phyloP scores from a whole-genome alignment of 1,284 basidiomycete species.

The Cutaneotrichosporon sp. region DNA sequence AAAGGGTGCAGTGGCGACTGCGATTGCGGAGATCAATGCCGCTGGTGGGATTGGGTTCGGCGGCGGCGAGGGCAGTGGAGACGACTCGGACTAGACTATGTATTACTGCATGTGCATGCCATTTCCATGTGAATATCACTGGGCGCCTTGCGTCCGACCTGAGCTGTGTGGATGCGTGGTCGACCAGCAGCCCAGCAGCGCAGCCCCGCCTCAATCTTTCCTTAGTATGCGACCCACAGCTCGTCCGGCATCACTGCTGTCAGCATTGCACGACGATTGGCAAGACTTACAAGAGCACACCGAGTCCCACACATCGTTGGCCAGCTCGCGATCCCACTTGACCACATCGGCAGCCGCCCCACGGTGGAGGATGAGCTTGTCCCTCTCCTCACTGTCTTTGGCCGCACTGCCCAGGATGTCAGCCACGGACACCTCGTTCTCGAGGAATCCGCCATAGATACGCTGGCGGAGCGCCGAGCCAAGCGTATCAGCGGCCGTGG shows the following conservation, averaged over 20 bases:
- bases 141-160: no score
- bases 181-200: no score
- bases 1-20: constrained; percentile 36
- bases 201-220: no score
- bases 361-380: constrained; percentile 1
- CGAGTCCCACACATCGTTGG: neutral
- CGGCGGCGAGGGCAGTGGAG: neutral
- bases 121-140: neutral
- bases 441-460: constrained; percentile 32
- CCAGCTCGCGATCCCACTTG: constrained; percentile 24
- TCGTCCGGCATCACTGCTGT: constrained; percentile 31
- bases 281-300: neutral
- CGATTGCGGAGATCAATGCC: constrained; percentile 35
- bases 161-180: no score
- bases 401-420: constrained; percentile 18
- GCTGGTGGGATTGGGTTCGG: constrained; percentile 12
- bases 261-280: neutral
- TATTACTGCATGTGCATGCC: neutral
- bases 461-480: constrained; percentile 33
- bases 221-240: constrained; percentile 37
- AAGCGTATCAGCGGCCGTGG: constrained; percentile 39
- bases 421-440: constrained; percentile 30
- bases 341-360: constrained; percentile 14
- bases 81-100: constrained; percentile 19
- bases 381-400: neutral